Percentiles rank a stretch among this genome's conserved stretches.
Evolutionary conservation across 306 rosid genomes (phyloP).

Genomic region (Amphicarpaea edgeworthii): DNA sequence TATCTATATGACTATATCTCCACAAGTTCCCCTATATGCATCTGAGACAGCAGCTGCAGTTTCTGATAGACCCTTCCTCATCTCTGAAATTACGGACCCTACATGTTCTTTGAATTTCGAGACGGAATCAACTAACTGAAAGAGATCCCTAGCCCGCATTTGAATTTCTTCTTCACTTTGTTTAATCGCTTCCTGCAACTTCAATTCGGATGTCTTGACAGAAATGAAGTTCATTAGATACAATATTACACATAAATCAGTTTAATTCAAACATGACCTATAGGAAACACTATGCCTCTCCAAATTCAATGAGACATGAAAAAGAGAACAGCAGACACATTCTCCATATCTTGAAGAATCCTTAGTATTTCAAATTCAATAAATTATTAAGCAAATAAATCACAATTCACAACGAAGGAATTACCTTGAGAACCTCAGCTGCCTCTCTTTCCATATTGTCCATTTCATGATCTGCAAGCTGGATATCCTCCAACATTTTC

Average conservation of each 20-base stretch:
- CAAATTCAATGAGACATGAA: not conserved
- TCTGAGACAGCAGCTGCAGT: conserved; percentile 63
- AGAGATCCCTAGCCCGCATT: conserved; percentile 56
- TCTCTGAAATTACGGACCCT: conserved; percentile 62
- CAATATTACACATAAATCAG: not conserved
- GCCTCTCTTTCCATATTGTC: conserved; percentile 74
- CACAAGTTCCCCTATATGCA: conserved; percentile 45
- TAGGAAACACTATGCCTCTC: too few relatives aligned
- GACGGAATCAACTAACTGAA: conserved; percentile 63
- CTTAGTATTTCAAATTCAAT: conserved; percentile 15
- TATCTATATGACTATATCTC: not conserved
- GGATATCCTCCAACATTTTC: conserved; percentile 66
- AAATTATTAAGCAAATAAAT: conserved; percentile 3
- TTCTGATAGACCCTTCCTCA: conserved; percentile 65
- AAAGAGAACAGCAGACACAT: not conserved
- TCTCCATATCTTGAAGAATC: not conserved
- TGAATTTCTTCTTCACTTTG: conserved; percentile 73
- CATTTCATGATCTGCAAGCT: conserved; percentile 60
- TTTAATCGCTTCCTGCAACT: conserved; percentile 67
- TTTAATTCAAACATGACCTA: too few relatives aligned
- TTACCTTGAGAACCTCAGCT: conserved; percentile 74
- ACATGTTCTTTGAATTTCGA: conserved; percentile 68
- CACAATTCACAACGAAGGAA: conserved; percentile 16
- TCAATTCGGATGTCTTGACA: conserved; percentile 65
- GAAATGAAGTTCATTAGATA: conserved; percentile 40